Conservation (phyloP, 257 asterid genomes). For the Agastache rugosa region DNA sequence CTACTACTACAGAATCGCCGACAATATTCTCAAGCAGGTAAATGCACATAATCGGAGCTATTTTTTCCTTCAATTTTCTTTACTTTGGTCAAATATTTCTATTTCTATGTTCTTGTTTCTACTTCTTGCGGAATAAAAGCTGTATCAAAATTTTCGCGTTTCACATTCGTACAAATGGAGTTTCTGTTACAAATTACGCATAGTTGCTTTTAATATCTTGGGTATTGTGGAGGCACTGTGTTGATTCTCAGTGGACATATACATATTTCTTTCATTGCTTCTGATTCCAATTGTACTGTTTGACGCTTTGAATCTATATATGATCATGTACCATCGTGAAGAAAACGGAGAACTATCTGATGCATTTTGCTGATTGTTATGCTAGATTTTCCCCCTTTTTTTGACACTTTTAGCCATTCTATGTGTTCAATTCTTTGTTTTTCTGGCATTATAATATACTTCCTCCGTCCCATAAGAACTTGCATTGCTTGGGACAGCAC, state of each 20-base stretch:
- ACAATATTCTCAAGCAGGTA: slow-evolving; percentile 86
- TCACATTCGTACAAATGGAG: too few species aligned
- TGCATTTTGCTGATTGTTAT: slow-evolving; percentile 9
- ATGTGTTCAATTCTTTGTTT: not conserved
- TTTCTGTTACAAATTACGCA: not conserved
- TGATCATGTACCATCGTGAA: not conserved
- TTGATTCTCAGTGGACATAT: slow-evolving; percentile 21
- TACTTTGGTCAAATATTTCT: not conserved
- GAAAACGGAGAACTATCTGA: not conserved
- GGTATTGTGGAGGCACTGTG: slow-evolving; percentile 16
- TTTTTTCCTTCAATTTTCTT: not conserved
- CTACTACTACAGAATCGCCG: slow-evolving; percentile 74
- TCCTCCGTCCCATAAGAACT: too few species aligned
- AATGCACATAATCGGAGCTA: not conserved
- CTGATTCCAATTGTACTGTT: slow-evolving; percentile 1
- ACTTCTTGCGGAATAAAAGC: not conserved
- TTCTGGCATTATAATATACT: not conserved
- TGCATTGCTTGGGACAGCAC: too few species aligned
- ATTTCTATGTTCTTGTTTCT: not conserved
- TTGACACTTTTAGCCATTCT: not conserved
- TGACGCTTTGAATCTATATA: not conserved
- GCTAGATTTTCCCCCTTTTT: not conserved
- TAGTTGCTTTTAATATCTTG: not conserved
- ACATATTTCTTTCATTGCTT: not conserved
- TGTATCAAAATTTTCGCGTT: not conserved